Percentiles rank a stretch among this genome's conserved stretches.
phyloP scores from a whole-genome alignment of 176 grass and related monocot species.

The Elymus sibiricus region DNA sequence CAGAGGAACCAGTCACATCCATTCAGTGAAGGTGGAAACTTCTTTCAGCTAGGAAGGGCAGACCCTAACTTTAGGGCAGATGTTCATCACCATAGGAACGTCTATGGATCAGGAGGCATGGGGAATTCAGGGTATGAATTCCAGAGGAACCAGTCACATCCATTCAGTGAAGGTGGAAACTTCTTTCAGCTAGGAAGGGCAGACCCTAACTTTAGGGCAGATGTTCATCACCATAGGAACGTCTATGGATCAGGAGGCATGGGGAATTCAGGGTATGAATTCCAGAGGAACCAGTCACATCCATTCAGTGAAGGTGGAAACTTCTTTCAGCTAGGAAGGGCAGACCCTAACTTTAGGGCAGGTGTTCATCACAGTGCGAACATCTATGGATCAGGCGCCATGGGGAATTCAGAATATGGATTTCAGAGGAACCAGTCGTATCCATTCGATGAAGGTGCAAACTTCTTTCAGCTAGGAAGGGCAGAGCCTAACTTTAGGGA shows the following conservation, averaged over 20 bases:
- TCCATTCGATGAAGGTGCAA: neutral
- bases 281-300: too few relatives aligned
- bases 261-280: neutral
- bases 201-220: neutral
- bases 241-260: neutral
- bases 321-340: neutral
- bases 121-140: neutral
- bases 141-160: neutral
- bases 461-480: conserved; percentile 7
- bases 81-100: neutral
- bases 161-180: neutral
- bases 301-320: too few relatives aligned
- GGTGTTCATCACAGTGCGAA: neutral
- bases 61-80: neutral
- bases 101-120: neutral
- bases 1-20: neutral
- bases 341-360: neutral
- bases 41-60: neutral
- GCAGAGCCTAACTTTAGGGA: neutral
- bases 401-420: neutral
- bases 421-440: too few relatives aligned
- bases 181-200: neutral
- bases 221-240: neutral
- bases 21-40: neutral
- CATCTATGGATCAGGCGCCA: neutral